Base-by-base conservation (phyloP, 768 basidiomycete genomes). In the Termitomyces sp. region DNA sequence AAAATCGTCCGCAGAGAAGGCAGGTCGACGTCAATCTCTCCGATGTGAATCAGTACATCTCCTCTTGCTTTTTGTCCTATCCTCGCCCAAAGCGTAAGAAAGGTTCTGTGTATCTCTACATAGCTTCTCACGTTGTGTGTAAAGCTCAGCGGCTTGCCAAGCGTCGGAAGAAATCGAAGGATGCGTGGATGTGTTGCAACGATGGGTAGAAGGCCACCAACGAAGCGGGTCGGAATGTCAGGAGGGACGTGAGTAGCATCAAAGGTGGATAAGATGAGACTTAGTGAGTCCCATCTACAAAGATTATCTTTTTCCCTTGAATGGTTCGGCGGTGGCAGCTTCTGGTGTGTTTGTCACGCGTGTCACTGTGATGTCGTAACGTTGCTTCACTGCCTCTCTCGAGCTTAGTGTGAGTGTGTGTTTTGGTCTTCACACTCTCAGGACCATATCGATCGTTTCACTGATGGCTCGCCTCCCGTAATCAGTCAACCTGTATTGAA, bases 191-290 rank as follows among this genome's bases (percentile, higher is more conserved):
- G 64, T 2, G 63, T 60, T 12, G 14, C 58, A 1, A 55, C 36
- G 14, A 68, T 28, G 4, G 67, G 67, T 28, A 55, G 23, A 6
- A 66, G 56, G 28, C 67, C 67, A 0, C 43, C 63, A 5, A 86
- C 70, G 4, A 87, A 60, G 18, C 82, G 79, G 4, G 82, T 67
- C 2, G 84, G 82, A 61, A 87, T 80, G 82, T 71, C 8, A 66
- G 35, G 0, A 81, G 76, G 3, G 81, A 72, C 18, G 79, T 65
- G 18, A 83, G 71, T 33, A 82, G 38, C 57, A 89, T 73, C 44
- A 82, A 75, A 0, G 78, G 70, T 0, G 85, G 82, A 67, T 84
- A 82, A 5, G 80, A 78, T 0, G 84, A 79, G 23, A 23, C 23
- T 23, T 23, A 2, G 23, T 23, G 23, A 23, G 23, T n/a, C n/a